A percentile compares a stretch with the other conserved stretches of the same genome.
These are phyloP conservation scores for Heracleum sosnowskyi DNA, from an alignment of 129 eudicot species.

Conservation along the genomic window DNA sequence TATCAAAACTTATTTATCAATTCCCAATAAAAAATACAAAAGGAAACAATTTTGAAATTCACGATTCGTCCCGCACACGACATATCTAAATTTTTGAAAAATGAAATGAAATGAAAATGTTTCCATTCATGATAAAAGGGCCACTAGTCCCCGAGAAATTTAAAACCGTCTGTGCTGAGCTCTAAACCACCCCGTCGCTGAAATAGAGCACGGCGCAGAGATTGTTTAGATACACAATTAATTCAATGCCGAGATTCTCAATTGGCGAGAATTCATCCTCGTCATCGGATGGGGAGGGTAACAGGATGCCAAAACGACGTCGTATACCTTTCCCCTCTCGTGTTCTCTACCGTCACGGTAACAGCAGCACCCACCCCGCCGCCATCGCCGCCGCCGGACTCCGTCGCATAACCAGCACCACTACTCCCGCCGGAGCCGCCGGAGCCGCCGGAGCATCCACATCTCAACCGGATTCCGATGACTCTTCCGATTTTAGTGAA, in stretches of 20 bases:
- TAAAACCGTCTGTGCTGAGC: slow-evolving; percentile 1
- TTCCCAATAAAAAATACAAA: too few species aligned
- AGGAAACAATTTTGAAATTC: background rate
- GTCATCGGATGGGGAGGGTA: background rate
- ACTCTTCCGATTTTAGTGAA: background rate
- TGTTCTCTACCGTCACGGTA: background rate
- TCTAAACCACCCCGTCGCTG: background rate
- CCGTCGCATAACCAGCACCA: background rate
- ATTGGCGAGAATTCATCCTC: background rate
- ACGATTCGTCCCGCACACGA: background rate
- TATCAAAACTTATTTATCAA: too few species aligned
- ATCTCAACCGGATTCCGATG: background rate
- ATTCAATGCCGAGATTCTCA: background rate
- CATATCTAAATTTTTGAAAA: background rate
- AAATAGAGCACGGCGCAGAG: background rate
- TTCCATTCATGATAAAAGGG: background rate
- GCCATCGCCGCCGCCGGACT: background rate
- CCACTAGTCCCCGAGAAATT: background rate
- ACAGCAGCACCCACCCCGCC: background rate
- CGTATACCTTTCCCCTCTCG: background rate
- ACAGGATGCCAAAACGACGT: background rate
- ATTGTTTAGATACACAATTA: background rate
- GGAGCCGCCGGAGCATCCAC: background rate
- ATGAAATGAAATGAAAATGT: background rate
- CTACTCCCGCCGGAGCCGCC: background rate